Evolutionary conservation across 2,329 filamentous ascomycete genomes (phyloP), one percentile per base, ranked within the genome.

Genomic region (Erysiphe pulchra): DNA sequence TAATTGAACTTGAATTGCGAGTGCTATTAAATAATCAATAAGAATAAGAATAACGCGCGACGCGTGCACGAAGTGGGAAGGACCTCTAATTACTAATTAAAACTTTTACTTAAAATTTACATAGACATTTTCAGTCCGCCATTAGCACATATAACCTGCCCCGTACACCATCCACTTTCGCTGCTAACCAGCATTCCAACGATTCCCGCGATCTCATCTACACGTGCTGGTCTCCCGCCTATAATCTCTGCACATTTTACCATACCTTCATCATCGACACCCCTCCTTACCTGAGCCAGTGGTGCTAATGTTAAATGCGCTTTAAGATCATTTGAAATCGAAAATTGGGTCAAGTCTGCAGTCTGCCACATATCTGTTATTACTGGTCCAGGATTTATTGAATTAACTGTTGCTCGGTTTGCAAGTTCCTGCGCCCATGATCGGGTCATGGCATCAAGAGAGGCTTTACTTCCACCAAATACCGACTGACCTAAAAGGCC

Each of bases 101-200:
- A 24, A 24, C 3, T 24, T 24, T 24, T 24, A 24, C 20, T 24
- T 24, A 3, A 3, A 3, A 24, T n/a, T 47, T 28, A 50, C 2
- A 49, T 48, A 2, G 47, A 36, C 49, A 49, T 49, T 16, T 47
- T 47, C 49, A 49, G 40, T 8, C 82, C 82, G 0, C 82, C 82
- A 56, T 87, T 87, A 5, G 80, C 80, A 61, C 76, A 81, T 2
- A 87, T 71, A 30, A 85, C 77, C 59, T 77, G 79, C 1, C 82
- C 82, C 0, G 81, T 87, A 55, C 74, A 77, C 80, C 80, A 87
- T 5, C 65, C 70, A 14, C 71, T 69, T 57, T 87, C 82, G 9
- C 67, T 24, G 65, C 2, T 70, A 69, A 57, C 79, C 16, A 86
- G 61, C 78, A 86, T 84, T 4, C 70, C 79, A 16, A 85, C 75